Percentiles rank a stretch among this genome's conserved stretches.
Evolutionary conservation across 768 basidiomycete species (phyloP).

Genomic region (Phaeotremella fagi): DNA sequence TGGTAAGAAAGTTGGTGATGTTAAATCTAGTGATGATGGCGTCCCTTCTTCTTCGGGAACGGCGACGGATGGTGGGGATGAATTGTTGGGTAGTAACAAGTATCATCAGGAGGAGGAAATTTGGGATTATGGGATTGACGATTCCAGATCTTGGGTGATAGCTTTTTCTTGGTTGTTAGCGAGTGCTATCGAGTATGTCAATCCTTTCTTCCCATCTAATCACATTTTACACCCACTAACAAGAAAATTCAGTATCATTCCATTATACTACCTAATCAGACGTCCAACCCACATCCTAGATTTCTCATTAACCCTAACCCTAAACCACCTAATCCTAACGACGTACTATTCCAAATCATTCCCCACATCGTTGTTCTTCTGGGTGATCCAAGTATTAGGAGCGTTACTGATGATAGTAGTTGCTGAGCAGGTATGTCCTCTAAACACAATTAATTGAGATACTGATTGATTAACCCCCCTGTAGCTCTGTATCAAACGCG

Average conservation of each 20-base stretch:
- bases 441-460: conserved; percentile 6
- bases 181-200: conserved; percentile 74
- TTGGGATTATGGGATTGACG: conserved; percentile 70
- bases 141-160: conserved; percentile 82
- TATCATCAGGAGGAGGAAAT: conserved; percentile 31
- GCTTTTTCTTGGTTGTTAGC: conserved; percentile 80
- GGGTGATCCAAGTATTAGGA: conserved; percentile 69
- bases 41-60: conserved; percentile 25
- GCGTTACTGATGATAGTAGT: conserved; percentile 69
- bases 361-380: conserved; percentile 90
- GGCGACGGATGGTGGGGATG: conserved; percentile 10
- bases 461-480: not conserved
- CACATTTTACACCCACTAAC: not conserved
- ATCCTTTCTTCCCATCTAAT: no score
- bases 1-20: conserved; percentile 67
- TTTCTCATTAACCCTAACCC: conserved; percentile 81
- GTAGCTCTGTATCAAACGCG: conserved; percentile 34
- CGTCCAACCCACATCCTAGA: conserved; percentile 92
- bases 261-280: conserved; percentile 78
- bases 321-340: conserved; percentile 88
- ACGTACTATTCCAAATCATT: conserved; percentile 77
- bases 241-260: conserved; percentile 58
- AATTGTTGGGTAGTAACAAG: conserved; percentile 10
- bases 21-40: conserved; percentile 40
- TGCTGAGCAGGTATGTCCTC: conserved; percentile 67